Base-by-base conservation (phyloP, 2,329 filamentous ascomycete genomes). In the Colletotrichum sp. region DNA sequence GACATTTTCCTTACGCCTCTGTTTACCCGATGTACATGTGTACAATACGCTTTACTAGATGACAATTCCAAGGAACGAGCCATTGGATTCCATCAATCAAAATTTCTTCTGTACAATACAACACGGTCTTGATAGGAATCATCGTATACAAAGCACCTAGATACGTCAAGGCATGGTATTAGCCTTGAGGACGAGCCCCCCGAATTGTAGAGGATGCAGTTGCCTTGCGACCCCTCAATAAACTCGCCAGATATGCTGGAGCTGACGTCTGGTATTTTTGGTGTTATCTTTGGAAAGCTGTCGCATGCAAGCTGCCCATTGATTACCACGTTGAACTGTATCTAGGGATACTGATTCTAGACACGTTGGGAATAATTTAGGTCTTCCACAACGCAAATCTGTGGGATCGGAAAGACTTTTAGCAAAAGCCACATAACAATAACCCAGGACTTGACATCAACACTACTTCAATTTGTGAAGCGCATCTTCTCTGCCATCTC, bases 11-110 rank as follows among this genome's bases (percentile, higher is more conserved):
- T 86, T 85, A 83, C 81, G 83, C 85, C 83, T 82, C 85, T 84
- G 82, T 86, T 83, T 82, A 83, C 82, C 81, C 80, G 83, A 84
- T 89, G 86, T 88, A 88, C 86, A 88, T 86, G 85, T 89, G 88
- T 90, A 89, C 86, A 88, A 88, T 89, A 89, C 82, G 85, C 84
- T 81, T 83, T 86, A 85, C 84, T 89, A 89, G 87, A 89, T 83
- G 85, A 81, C 80, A 76, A 76, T 69, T 75, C 75, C 75, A 75
- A 75, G 72, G 75, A 75, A 75, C 57, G 72, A 71, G 72, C 66
- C 75, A 75, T 75, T 76, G 71, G 75, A 75, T 75, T 75, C 62
- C 44, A 76, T 69, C 70, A 69, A 69, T 69, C 28, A 64, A 39
- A 59, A 16, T 55, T 68, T 65, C 48, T 55, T n/a, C 60, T 55